Evolutionary conservation across 495 filamentous ascomycete genomes (phyloP).

Genomic region (Lentithecium fluviatile): DNA sequence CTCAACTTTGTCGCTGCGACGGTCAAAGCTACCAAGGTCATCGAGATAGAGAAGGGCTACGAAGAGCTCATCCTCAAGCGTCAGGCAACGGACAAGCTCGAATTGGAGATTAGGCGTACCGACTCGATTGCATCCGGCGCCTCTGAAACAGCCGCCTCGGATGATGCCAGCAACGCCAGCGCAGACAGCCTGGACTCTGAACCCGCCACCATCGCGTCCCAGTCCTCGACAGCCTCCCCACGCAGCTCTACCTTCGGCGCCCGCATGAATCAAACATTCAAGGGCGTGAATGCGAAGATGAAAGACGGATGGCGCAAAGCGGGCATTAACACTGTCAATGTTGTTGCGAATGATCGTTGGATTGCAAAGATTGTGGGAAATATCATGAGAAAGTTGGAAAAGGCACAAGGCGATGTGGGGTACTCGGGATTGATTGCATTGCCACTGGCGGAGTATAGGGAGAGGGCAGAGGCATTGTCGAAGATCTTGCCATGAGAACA

Average conservation of each 20-base stretch:
- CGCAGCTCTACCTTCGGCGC: background rate
- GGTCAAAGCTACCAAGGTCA: slow-evolving; percentile 47
- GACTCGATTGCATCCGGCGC: background rate
- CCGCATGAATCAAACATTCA: slow-evolving; percentile 31
- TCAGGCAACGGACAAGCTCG: background rate
- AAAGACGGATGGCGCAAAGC: slow-evolving; percentile 29
- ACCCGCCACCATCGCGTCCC: background rate
- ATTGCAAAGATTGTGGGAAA: slow-evolving; percentile 48
- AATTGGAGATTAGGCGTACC: slow-evolving; percentile 13
- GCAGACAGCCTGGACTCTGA: background rate
- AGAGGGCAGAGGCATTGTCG: slow-evolving; percentile 18
- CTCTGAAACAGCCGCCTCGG: background rate
- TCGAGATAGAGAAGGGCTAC: slow-evolving; percentile 40
- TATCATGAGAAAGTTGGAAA: slow-evolving; percentile 41
- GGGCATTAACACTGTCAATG: slow-evolving; percentile 32
- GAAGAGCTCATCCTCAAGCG: slow-evolving; percentile 19
- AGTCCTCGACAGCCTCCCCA: background rate
- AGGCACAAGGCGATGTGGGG: slow-evolving; percentile 42
- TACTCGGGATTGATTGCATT: slow-evolving; percentile 40
- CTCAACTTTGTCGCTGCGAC: slow-evolving; percentile 45
- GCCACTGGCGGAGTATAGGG: slow-evolving; percentile 32
- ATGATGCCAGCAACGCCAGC: background rate
- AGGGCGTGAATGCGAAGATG: slow-evolving; percentile 23
- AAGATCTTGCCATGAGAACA: slow-evolving; percentile 36
- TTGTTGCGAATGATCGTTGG: slow-evolving; percentile 45